A percentile compares a stretch with the other conserved stretches of the same genome.
These are phyloP conservation scores for Dothidotthia symphoricarpi DNA, from an alignment of 2,329 filamentous ascomycete genomes.

Conservation along the genomic window DNA sequence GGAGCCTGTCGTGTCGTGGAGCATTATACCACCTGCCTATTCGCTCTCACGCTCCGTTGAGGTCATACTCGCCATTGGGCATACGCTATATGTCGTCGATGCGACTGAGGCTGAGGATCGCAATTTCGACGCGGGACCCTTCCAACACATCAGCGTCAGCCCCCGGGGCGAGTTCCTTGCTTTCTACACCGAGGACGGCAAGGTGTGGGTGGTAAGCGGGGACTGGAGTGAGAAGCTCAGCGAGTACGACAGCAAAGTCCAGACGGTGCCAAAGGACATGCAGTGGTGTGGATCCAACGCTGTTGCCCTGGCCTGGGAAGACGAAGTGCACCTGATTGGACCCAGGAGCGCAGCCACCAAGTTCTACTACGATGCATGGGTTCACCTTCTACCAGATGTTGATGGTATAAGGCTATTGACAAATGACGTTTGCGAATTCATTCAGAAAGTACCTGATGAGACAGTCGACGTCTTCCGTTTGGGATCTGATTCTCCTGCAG, in stretches of 20 bases:
- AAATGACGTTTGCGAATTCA: constrained; percentile 92
- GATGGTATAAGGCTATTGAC: constrained; percentile 90
- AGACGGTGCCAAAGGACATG: constrained; percentile 80
- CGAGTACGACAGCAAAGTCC: constrained; percentile 85
- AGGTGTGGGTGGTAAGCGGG: constrained; percentile 85
- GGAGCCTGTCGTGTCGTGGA: constrained; percentile 82
- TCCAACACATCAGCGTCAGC: constrained; percentile 85
- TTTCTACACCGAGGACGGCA: constrained; percentile 80
- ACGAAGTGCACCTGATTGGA: constrained; percentile 92
- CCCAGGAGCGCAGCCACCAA: constrained; percentile 72
- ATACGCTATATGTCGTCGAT: constrained; percentile 84
- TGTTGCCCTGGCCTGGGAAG: constrained; percentile 92
- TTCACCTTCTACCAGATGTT: constrained; percentile 82
- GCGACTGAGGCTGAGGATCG: constrained; percentile 88
- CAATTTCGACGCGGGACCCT: constrained; percentile 86
- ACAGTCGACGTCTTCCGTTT: constrained; percentile 87
- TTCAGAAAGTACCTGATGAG: constrained; percentile 88
- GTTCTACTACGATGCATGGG: constrained; percentile 87
- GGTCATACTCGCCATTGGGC: constrained; percentile 78
- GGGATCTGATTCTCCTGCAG: constrained; percentile 82
- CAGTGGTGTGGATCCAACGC: constrained; percentile 97
- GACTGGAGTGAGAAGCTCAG: constrained; percentile 92
- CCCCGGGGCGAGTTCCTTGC: constrained; percentile 87
- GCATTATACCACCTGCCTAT: constrained; percentile 80
- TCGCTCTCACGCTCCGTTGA: constrained; percentile 92